These are phyloP conservation scores for Penicillium rolfsii DNA, from an alignment of 2,329 filamentous ascomycete species.

Conservation along the genomic window DNA sequence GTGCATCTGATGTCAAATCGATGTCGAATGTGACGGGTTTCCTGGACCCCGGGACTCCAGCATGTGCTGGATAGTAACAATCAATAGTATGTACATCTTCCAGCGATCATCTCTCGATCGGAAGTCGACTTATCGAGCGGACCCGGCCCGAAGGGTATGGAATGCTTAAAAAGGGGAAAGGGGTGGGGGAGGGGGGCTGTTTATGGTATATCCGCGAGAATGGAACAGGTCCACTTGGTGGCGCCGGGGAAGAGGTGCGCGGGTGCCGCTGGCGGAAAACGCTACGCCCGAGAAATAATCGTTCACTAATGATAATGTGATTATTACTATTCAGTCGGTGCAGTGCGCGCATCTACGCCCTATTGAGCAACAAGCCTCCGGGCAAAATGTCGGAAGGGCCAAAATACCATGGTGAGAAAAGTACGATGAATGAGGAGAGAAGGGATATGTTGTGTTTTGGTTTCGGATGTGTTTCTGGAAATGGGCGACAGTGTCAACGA, in stretches of 20 bases:
- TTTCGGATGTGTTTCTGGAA: background rate
- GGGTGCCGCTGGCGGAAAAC: background rate
- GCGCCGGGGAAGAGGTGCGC: constrained; percentile 18
- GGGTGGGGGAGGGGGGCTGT: background rate
- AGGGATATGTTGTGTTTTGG: background rate
- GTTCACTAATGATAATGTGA: too few species aligned
- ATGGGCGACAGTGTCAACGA: background rate
- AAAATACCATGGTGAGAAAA: background rate
- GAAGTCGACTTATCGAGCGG: constrained; percentile 7
- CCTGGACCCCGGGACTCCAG: constrained; percentile 10
- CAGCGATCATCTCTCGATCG: background rate
- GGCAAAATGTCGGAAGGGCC: background rate
- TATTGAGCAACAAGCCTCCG: constrained; percentile 8
- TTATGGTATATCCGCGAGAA: background rate
- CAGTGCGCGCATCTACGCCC: background rate
- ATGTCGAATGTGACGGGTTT: constrained; percentile 3
- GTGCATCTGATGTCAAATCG: background rate
- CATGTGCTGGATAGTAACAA: background rate
- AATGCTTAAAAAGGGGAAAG: constrained; percentile 7
- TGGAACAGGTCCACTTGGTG: constrained; percentile 19
- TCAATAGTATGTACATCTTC: background rate
- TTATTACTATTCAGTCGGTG: too few species aligned
- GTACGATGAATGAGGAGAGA: background rate
- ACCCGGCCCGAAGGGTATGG: background rate
- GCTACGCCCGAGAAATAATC: background rate